phyloP scores from a whole-genome alignment of 2,329 filamentous ascomycete genomes.

The Calycina herbarum region DNA sequence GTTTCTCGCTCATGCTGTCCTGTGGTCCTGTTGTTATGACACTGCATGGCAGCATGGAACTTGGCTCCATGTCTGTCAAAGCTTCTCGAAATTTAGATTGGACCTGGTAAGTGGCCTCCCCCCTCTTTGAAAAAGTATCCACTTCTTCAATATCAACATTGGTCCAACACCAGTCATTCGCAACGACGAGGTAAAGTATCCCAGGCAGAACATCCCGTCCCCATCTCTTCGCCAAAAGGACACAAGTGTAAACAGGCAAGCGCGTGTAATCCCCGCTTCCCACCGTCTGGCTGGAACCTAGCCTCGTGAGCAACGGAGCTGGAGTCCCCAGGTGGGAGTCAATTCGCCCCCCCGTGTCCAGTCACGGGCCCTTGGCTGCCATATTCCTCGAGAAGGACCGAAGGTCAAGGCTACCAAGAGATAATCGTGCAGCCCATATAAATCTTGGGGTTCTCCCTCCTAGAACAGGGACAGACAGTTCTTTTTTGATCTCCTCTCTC shows the following conservation, averaged over 20 bases:
- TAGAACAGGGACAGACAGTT: neutral
- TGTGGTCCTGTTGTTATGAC: neutral
- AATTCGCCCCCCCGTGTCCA: constrained; percentile 13
- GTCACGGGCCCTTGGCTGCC: neutral
- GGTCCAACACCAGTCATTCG: constrained; percentile 8
- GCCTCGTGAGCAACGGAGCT: constrained; percentile 12
- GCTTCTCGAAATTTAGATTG: neutral
- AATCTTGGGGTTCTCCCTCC: neutral
- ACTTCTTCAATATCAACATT: neutral
- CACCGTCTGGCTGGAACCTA: constrained; percentile 7
- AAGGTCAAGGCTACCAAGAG: neutral
- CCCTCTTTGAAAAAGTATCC: neutral
- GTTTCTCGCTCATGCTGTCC: too few species aligned
- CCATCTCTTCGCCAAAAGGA: constrained; percentile 1
- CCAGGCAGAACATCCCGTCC: neutral
- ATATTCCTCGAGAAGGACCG: constrained; percentile 13
- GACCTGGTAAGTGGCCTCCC: neutral
- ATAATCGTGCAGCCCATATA: constrained; percentile 6
- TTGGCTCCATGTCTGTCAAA: neutral
- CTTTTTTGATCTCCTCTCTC: neutral
- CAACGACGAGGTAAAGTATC: neutral
- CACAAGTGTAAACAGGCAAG: constrained; percentile 3
- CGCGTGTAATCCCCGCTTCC: constrained; percentile 15
- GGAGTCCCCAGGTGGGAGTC: neutral
- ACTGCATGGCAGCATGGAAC: neutral